A percentile compares a stretch with the other conserved stretches of the same genome.
Evolutionary conservation across 2,329 filamentous ascomycete genomes (phyloP).

Genomic region (Cercospora sp.): DNA sequence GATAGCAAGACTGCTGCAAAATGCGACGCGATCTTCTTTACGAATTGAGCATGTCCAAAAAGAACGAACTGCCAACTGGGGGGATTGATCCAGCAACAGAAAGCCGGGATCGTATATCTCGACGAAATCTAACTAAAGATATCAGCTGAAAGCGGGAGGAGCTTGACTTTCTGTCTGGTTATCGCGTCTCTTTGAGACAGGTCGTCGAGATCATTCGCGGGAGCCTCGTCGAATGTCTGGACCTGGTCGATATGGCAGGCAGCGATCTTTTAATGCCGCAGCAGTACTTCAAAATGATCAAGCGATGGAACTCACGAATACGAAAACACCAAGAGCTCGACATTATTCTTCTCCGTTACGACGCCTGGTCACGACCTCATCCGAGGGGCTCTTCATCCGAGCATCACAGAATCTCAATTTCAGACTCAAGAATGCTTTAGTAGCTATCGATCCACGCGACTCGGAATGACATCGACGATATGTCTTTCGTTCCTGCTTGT

Average conservation of each 20-base stretch:
- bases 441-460: not conserved
- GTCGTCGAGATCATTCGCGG: not conserved
- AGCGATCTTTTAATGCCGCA: not conserved
- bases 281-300: not conserved
- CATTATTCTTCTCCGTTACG: not conserved
- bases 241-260: not conserved
- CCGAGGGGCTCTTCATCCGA: too few species aligned
- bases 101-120: not conserved
- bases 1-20: not conserved
- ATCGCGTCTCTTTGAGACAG: not conserved
- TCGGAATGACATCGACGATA: not conserved
- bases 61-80: not conserved
- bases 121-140: too few species aligned
- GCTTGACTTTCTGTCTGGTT: not conserved
- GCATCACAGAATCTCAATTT: not conserved
- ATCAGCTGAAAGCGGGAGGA: not conserved
- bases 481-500: not conserved
- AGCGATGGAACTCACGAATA: not conserved
- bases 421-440: not conserved
- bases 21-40: not conserved
- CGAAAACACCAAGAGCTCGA: not conserved
- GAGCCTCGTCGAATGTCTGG: not conserved
- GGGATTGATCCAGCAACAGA: not conserved
- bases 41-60: not conserved
- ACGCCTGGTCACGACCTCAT: not conserved